Base-by-base conservation (phyloP, 2,329 filamentous ascomycete genomes). In the Diaporthe humulicola region DNA sequence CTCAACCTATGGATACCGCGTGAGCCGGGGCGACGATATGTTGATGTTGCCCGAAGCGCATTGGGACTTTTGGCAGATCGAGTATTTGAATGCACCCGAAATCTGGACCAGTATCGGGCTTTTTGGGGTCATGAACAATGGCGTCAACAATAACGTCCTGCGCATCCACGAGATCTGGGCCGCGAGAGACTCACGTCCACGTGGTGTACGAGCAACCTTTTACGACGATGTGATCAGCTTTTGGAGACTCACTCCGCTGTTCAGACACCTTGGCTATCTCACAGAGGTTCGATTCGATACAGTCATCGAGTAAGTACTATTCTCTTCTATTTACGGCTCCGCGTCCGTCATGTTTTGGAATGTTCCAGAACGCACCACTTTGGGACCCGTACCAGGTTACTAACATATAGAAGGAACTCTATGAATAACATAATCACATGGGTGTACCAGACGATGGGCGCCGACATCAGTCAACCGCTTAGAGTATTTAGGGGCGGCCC, bases 121-220 rank as follows among this genome's bases (percentile, higher is more conserved):
- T 3, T 67, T 67, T 22, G 61, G 42, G n/a, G 42, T 52, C 45
- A 50, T 50, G 33, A 67, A n/a, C 19, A 50, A 67, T 14, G 14
- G 14, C 12, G 25, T n/a, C 61, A 36, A 52, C 22, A 4, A n/a
- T 14, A 8, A 25, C 3, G 42, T 48, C 2, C 22, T 67, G 14
- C 61, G 61, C 45, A 5, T 67, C 19, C 45, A 67, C 14, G 61
- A 67, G 33, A 15, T 2, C 45, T 67, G 61, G 61, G 45, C 61
- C 15, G 19, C 10, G 19, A 52, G 14, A 15, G 61, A 67, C 30
- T 30, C 15, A 15, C 30, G 33, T 3, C 15, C 45, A 4, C 2
- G 6, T 12, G n/a, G 30, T 0, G 10, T 19, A 3, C 12, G 33
- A 7, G 61, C 61, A 2, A 15, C 30, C 30, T 30, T 67, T 25